These are phyloP conservation scores for Artomyces pyxidatus DNA, from an alignment of 768 basidiomycete species.

Conservation along the genomic window DNA sequence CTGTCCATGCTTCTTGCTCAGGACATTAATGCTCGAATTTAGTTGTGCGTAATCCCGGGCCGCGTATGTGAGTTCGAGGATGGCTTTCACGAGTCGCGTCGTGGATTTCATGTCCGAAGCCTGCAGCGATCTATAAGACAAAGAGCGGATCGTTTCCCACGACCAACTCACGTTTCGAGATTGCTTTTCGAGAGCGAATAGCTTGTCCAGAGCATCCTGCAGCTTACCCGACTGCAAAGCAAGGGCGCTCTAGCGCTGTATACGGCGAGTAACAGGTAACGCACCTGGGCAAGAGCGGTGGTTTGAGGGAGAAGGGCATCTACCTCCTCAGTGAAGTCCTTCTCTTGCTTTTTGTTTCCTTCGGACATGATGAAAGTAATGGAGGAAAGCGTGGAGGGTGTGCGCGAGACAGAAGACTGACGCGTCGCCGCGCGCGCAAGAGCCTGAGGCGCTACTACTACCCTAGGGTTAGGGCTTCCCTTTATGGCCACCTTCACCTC, in stretches of 20 bases:
- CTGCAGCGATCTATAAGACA: constrained; percentile 31
- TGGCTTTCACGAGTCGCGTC: constrained; percentile 69
- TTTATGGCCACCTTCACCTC: constrained; percentile 8
- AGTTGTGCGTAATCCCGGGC: constrained; percentile 61
- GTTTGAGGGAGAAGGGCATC: constrained; percentile 65
- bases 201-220: constrained; percentile 83
- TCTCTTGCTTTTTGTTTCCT: constrained; percentile 68
- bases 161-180: constrained; percentile 72
- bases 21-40: constrained; percentile 55
- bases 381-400: constrained; percentile 18
- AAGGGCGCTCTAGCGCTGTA: neutral
- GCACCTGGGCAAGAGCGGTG: constrained; percentile 62
- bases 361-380: constrained; percentile 59
- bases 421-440: constrained; percentile 24
- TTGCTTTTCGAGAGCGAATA: constrained; percentile 88
- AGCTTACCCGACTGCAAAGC: constrained; percentile 62
- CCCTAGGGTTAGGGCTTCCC: constrained; percentile 14
- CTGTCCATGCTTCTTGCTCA: constrained; percentile 97
- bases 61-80: constrained; percentile 64
- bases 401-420: constrained; percentile 19
- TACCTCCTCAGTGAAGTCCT: constrained; percentile 82
- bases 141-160: constrained; percentile 1
- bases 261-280: constrained; percentile 13
- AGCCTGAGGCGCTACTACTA: neutral
- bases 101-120: constrained; percentile 93